phyloP scores from a whole-genome alignment of 306 rosid genomes.

The Myrica gale region DNA sequence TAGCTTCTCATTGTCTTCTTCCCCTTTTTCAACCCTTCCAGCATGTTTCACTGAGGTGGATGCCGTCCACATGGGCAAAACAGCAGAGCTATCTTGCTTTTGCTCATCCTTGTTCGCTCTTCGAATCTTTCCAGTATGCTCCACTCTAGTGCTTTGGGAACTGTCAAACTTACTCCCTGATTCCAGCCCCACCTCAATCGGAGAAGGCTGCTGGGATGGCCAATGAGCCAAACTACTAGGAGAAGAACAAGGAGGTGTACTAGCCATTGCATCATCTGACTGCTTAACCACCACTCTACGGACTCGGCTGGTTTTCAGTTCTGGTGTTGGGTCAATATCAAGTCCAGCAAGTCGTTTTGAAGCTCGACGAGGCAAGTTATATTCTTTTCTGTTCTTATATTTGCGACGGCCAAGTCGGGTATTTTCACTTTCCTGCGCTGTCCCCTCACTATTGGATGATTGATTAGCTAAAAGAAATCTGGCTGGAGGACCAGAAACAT shows the following conservation, averaged over 20 bases:
- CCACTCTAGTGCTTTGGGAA: slow-evolving; percentile 5
- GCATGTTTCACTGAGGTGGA: slow-evolving; percentile 18
- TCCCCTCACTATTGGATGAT: slow-evolving; percentile 28
- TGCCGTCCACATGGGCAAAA: slow-evolving; percentile 24
- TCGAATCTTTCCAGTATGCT: slow-evolving; percentile 22
- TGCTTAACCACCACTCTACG: slow-evolving; percentile 40
- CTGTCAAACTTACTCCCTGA: slow-evolving; percentile 13
- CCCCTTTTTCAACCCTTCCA: slow-evolving; percentile 27
- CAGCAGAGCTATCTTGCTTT: slow-evolving; percentile 16
- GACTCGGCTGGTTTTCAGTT: slow-evolving; percentile 43
- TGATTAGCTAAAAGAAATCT: slow-evolving; percentile 25
- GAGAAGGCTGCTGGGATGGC: slow-evolving; percentile 25
- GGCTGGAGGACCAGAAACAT: slow-evolving; percentile 26
- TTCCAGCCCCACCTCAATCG: slow-evolving; percentile 23
- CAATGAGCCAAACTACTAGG: slow-evolving; percentile 18
- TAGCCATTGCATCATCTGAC: slow-evolving; percentile 27
- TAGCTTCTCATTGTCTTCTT: slow-evolving; percentile 31
- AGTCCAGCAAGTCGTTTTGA: slow-evolving; percentile 93
- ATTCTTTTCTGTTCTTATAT: slow-evolving; percentile 42
- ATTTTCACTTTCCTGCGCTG: slow-evolving; percentile 32
- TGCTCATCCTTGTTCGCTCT: slow-evolving; percentile 15
- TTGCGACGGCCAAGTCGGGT: slow-evolving; percentile 27
- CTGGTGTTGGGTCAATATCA: slow-evolving; percentile 56
- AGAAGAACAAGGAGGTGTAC: slow-evolving; percentile 30
- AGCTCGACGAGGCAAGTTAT: slow-evolving; percentile 64